Evolutionary conservation across 139 green algal species (phyloP), one percentile per base, ranked within the genome.

Genomic region (Chlorella sp.): DNA sequence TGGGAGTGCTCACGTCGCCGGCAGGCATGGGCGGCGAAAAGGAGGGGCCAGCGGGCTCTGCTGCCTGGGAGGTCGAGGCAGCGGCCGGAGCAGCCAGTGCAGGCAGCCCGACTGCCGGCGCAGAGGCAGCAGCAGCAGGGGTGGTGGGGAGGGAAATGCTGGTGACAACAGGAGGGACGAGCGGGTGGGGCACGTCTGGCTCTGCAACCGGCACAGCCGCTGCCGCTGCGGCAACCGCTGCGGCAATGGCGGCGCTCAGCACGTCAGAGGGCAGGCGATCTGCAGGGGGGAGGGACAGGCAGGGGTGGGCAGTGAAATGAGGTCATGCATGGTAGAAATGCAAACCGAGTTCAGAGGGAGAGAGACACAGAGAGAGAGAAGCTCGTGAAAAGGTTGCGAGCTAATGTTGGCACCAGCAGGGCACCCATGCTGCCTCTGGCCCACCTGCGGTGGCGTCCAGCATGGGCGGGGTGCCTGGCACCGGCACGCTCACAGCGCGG

Each of bases 401-500:
- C n/a, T n/a, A n/a, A n/a, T 73, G 64, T 2, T 73, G 21, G 64
- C 64, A 73, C 64, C 21, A 30, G 21, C 64, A 16, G 12, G 30
- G 26, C 68, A 77, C 68, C 78, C 78, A 21, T 36, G 19, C 26
- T 15, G 39, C 78, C 32, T 36, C 30, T 69, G 79, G 61, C 83
- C 39, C 48, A 76, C 84, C 84, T 40, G 39, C 39, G 11, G 32
- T 64, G 7, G 84, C 84, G 42, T 88, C 84, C 0, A 14, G 18
- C 37, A 64, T 57, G 68, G 84, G 84, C 39, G 84, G 84, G 24
- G 84, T 88, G 39, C 84, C 84, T 18, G 84, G 84, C 39, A 88
- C 68, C 5, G 84, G 84, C 66, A 88, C 84, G 37, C 39, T 68
- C 48, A 68, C 28, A 21, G 30, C 37, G 22, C 84, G 66, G 18